Conservation (phyloP, 208 protist genomes). For the Trichomonas tenax region DNA sequence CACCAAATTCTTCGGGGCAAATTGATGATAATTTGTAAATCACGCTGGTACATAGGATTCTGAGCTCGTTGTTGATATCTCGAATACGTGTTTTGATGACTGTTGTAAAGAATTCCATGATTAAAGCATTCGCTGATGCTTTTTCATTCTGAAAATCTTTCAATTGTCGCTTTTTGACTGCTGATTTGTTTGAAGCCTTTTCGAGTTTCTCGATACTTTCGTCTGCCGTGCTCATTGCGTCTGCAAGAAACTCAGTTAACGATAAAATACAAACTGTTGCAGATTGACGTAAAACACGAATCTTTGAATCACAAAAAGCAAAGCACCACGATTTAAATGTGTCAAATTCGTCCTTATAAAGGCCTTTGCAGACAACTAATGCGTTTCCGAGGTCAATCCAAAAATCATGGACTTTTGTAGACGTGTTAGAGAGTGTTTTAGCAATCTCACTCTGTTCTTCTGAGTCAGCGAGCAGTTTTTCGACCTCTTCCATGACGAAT, state of each 20-base stretch:
- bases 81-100: background rate
- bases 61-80: background rate
- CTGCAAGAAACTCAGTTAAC: background rate
- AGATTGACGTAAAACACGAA: background rate
- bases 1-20: background rate
- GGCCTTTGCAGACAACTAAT: background rate
- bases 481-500: background rate
- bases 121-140: background rate
- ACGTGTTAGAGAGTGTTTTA: background rate
- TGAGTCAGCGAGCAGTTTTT: background rate
- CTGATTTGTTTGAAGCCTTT: background rate
- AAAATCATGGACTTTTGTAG: background rate
- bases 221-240: background rate
- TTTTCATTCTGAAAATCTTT: background rate
- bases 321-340: background rate
- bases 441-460: background rate
- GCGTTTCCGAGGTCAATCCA: background rate
- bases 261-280: background rate
- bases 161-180: background rate
- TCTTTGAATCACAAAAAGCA: background rate
- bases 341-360: background rate
- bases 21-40: background rate
- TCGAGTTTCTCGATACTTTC: background rate
- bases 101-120: background rate
- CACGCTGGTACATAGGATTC: background rate